phyloP scores from a whole-genome alignment of 2,329 filamentous ascomycete species.

The Trichoderma aggressivum region DNA sequence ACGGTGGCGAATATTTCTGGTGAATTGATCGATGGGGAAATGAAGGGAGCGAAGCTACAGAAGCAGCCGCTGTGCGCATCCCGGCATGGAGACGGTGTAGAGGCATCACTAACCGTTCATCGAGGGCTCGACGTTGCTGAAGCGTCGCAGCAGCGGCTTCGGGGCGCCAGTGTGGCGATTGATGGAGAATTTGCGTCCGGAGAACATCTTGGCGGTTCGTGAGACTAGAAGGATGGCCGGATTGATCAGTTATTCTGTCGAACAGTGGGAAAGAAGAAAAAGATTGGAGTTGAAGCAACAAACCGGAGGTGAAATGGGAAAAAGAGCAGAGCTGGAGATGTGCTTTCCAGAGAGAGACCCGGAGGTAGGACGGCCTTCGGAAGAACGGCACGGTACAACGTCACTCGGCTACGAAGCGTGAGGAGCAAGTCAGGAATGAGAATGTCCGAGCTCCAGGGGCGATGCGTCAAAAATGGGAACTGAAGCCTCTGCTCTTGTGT shows the following conservation, averaged over 20 bases:
- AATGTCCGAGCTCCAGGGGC: background rate
- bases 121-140: constrained; percentile 57
- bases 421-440: background rate
- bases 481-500: background rate
- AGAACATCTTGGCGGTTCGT: constrained; percentile 42
- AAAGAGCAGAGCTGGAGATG: background rate
- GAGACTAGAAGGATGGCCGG: background rate
- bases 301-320: background rate
- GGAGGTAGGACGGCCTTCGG: constrained; percentile 10
- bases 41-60: background rate
- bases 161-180: constrained; percentile 63
- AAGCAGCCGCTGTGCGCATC: background rate
- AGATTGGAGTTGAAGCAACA: background rate
- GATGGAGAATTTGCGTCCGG: constrained; percentile 63
- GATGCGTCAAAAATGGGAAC: background rate
- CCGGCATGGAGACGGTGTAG: background rate
- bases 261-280: background rate
- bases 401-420: constrained; percentile 13
- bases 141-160: constrained; percentile 51
- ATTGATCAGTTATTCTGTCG: background rate
- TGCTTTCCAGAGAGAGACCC: background rate
- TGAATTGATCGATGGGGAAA: background rate
- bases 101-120: constrained; percentile 46
- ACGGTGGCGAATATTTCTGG: background rate
- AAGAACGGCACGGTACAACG: constrained; percentile 17